Evolutionary conservation across 306 rosid genomes (phyloP), one percentile per base, ranked within the genome.

Genomic region (Cucurbita pepo): DNA sequence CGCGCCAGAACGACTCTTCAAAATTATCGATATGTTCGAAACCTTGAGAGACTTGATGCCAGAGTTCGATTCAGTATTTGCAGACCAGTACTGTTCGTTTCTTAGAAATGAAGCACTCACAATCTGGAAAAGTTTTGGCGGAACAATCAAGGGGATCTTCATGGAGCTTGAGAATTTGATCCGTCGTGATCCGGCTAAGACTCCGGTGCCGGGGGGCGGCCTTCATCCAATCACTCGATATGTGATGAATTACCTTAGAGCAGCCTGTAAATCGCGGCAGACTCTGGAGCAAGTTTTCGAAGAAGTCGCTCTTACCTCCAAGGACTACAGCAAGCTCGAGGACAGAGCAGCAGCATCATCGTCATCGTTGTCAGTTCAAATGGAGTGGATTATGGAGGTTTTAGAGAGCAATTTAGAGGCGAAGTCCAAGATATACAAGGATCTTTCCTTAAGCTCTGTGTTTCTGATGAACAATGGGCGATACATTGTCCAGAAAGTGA

Each of bases 141-240:
- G 91, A 74, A 88, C 99, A 10, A 86, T 91, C 10, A 81, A 86
- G 43, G 96, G 97, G 0, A 89, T 91, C 79, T 91, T 94, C 76
- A 88, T 94, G 99, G 99, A 94, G 59, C 77, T 94, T 74, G 97
- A 94, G 86, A 94, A 94, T 85, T 74, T 91, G 72, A 94, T 94
- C 64, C 89, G 92, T 18, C 88, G 92, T 0, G 99, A 94, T 63
- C 97, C 99, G 1, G 89, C 96, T 0, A 94, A 87, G 75, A 63
- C 79, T 0, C 86, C 86, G 0, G 99, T 94, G 40, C 99, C 99
- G 0, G 92, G 92, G 6, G 99, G 99, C 1, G 96, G 95, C 5
- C 91, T 89, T 55, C 97, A 94, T 37, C 99, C 97, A 10, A 89
- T 94, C 21, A 94, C 95, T 8, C 97, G 99, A 8, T 94, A 94